Conservation (phyloP, 495 filamentous ascomycete genomes). For the Tetracladium setigerum region DNA sequence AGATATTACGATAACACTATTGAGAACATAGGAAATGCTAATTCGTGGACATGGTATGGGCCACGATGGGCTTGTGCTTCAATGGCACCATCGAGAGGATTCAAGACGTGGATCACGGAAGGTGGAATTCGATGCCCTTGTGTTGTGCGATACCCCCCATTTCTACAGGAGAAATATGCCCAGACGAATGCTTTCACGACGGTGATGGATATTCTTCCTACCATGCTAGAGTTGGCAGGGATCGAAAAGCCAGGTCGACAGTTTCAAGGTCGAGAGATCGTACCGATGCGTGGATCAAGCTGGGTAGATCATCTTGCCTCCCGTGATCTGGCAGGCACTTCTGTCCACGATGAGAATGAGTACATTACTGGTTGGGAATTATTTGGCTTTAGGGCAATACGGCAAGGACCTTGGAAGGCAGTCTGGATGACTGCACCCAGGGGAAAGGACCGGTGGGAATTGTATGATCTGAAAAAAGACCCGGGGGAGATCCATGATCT, state of each 20-base stretch:
- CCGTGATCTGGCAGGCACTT: background rate
- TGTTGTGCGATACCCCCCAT: slow-evolving; percentile 40
- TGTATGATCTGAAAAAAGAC: slow-evolving; percentile 27
- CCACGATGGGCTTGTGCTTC: slow-evolving; percentile 57
- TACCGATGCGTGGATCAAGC: slow-evolving; percentile 45
- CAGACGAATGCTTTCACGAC: slow-evolving; percentile 51
- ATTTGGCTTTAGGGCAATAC: slow-evolving; percentile 21
- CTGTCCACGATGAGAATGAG: slow-evolving; percentile 20
- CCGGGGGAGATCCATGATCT: slow-evolving; percentile 34
- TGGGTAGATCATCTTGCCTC: slow-evolving; percentile 19
- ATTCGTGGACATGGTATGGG: slow-evolving; percentile 61
- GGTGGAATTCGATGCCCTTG: slow-evolving; percentile 54
- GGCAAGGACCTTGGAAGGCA: slow-evolving; percentile 25
- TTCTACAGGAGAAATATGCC: slow-evolving; percentile 20
- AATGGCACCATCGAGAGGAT: slow-evolving; percentile 53
- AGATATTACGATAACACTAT: slow-evolving; percentile 57
- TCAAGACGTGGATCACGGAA: slow-evolving; percentile 56
- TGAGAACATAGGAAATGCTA: slow-evolving; percentile 52
- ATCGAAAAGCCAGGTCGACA: slow-evolving; percentile 46
- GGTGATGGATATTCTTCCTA: slow-evolving; percentile 56
- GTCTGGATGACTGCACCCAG: slow-evolving; percentile 13
- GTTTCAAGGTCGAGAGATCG: slow-evolving; percentile 48
- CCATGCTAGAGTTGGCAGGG: slow-evolving; percentile 53
- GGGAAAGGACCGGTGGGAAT: slow-evolving; percentile 5
- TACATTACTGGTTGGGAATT: slow-evolving; percentile 23